Conservation (phyloP, 164 flowering plant genomes). For the Stephania yunnanensis region DNA sequence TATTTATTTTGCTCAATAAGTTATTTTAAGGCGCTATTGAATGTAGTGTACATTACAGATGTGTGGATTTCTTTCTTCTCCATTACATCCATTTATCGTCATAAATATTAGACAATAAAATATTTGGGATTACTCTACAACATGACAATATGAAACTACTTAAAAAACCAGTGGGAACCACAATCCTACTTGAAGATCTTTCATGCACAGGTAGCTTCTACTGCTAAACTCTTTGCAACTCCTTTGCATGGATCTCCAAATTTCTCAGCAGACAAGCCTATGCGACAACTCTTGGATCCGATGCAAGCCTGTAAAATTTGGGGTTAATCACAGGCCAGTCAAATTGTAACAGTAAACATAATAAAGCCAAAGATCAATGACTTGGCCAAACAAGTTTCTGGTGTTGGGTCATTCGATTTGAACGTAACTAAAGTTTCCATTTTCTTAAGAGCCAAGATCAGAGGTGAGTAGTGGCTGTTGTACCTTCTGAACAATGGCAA, state of each 20-base stretch:
- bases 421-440: not conserved
- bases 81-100: not conserved
- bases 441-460: not conserved
- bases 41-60: not conserved
- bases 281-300: constrained; percentile 64
- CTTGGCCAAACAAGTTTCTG: too few relatives aligned
- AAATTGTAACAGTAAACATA: not conserved
- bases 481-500: constrained; percentile 67
- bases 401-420: too few relatives aligned
- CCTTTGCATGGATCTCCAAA: constrained; percentile 83
- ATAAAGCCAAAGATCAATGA: too few relatives aligned
- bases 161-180: not conserved
- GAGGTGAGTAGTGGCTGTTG: not conserved
- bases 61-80: not conserved
- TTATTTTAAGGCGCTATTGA: not conserved
- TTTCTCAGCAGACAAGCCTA: constrained; percentile 50
- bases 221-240: constrained; percentile 66
- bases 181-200: constrained; percentile 8
- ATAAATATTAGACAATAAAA: not conserved
- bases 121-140: not conserved
- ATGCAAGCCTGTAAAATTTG: constrained; percentile 61
- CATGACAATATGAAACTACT: constrained; percentile 6
- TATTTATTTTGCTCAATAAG: not conserved
- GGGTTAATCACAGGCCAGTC: not conserved
- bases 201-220: constrained; percentile 72